Evolutionary conservation across 345 rosid genomes (phyloP), one percentile per base, ranked within the genome.

Genomic region (Arabidopsis suecica): DNA sequence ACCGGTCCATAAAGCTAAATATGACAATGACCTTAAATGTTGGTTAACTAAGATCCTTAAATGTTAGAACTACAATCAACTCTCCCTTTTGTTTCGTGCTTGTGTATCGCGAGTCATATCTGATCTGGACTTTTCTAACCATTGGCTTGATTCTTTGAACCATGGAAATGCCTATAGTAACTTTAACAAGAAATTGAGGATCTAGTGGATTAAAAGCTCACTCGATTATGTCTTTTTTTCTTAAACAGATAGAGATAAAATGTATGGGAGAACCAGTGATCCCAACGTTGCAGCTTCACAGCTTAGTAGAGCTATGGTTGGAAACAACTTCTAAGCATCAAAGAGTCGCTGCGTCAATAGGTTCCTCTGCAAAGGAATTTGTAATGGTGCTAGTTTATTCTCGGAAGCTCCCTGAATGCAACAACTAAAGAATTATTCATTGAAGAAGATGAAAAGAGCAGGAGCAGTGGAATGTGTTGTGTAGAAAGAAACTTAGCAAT

Each of bases 311-410:
- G 65, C 73, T 86, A 76, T 95, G 99, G 97, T 79, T 89, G 57
- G 86, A 82, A 74, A 86, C 84, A 42, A 81, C 85, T 11, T 68
- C 96, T 3, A 83, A 86, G 22, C 72, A 93, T 12, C 83, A 89
- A 44, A 83, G 86, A 68, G 81, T 90, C 7, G 47, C 84, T 5
- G 88, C 91, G 25, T 73, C 83, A 0, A 79, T 90, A 14, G 99
- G 99, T 60, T 87, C 96, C 6, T 88, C 98, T 0, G 99, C 98
- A 0, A 92, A 89, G 86, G 99, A 95, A 47, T 95, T 85, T 63
- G 85, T 95, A 11, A 92, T 95, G 99, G 96, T 89, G 68, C 80
- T 95, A 57, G 86, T 84, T 9, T 95, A 95, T 71, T 80, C 87
- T 59, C 87, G 94, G 49, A 92, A 86, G 81, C 67, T 47, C 56